Conservation (phyloP, 148 eudicot species). For the Chenopodium suecicum region DNA sequence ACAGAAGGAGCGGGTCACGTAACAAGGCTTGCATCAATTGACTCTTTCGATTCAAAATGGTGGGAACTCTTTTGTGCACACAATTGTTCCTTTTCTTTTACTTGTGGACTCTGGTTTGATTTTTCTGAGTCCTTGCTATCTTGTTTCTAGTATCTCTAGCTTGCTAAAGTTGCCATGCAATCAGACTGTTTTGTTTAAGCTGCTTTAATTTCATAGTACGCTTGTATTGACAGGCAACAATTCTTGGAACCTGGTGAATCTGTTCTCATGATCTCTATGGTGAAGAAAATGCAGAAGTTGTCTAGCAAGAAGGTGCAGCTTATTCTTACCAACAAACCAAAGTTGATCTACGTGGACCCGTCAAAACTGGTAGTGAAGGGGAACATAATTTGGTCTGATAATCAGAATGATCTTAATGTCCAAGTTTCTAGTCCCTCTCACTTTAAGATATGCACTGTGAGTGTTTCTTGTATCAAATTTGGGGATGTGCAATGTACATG, state of each 20-base stretch:
- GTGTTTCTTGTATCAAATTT: slow-evolving; percentile 20
- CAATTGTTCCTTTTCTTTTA: background rate
- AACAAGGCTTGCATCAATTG: slow-evolving; percentile 95
- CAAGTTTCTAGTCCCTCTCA: slow-evolving; percentile 80
- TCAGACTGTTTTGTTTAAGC: background rate
- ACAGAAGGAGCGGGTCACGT: slow-evolving; percentile 64
- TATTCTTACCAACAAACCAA: slow-evolving; percentile 93
- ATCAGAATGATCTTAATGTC: slow-evolving; percentile 76
- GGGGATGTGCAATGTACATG: too few relatives aligned
- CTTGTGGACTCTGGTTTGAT: slow-evolving; percentile 1
- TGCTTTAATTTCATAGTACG: background rate
- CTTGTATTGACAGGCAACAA: slow-evolving; percentile 68
- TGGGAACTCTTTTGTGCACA: slow-evolving; percentile 26
- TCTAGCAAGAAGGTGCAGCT: slow-evolving; percentile 98
- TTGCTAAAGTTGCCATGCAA: slow-evolving; percentile 6
- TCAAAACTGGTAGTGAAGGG: slow-evolving; percentile 80
- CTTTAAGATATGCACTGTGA: slow-evolving; percentile 88
- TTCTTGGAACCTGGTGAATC: slow-evolving; percentile 92
- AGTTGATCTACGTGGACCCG: slow-evolving; percentile 87
- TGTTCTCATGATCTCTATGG: slow-evolving; percentile 97
- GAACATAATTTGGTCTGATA: slow-evolving; percentile 85
- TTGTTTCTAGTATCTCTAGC: background rate
- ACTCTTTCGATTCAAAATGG: slow-evolving; percentile 98
- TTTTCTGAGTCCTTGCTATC: background rate
- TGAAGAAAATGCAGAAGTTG: slow-evolving; percentile 83